Percentiles rank a stretch among this genome's conserved stretches.
These are phyloP conservation scores for Neolentinus lepideus DNA, from an alignment of 1,284 basidiomycete genomes.

Conservation along the genomic window DNA sequence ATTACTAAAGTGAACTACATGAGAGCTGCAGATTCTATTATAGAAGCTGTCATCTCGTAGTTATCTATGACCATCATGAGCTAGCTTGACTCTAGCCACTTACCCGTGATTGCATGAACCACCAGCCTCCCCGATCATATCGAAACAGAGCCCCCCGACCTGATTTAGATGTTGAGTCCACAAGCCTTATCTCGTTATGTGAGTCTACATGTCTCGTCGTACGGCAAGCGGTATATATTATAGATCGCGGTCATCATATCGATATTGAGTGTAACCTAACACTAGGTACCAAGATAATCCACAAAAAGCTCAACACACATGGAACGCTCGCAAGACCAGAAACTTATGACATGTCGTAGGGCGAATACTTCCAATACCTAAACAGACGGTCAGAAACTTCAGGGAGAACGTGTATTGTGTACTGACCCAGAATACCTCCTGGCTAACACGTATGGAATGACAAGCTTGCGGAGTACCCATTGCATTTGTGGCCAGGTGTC, in stretches of 20 bases:
- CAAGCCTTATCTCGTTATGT: too few species aligned
- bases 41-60: conserved; percentile 10
- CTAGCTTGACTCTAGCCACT: too few species aligned
- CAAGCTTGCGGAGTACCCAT: conserved; percentile 27
- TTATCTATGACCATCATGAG: not conserved
- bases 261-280: not conserved
- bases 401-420: conserved; percentile 3
- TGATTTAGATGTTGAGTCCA: too few species aligned
- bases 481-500: conserved; percentile 28
- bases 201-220: too few species aligned
- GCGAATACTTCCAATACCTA: conserved; percentile 29
- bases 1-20: conserved; percentile 9
- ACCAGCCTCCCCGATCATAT: too few species aligned
- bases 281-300: not conserved
- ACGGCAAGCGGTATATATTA: too few species aligned
- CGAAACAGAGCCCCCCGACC: too few species aligned
- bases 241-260: too few species aligned
- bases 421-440: conserved; percentile 26
- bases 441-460: conserved; percentile 27
- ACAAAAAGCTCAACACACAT: not conserved
- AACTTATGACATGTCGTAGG: conserved; percentile 18
- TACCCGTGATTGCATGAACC: too few species aligned
- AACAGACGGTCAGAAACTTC: not conserved
- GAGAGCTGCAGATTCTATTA: conserved; percentile 12
- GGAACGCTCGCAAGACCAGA: not conserved